Percentiles rank a stretch among this genome's conserved stretches.
These are phyloP conservation scores for Rutstroemia sydowiana DNA, from an alignment of 2,329 filamentous ascomycete species.

Conservation along the genomic window DNA sequence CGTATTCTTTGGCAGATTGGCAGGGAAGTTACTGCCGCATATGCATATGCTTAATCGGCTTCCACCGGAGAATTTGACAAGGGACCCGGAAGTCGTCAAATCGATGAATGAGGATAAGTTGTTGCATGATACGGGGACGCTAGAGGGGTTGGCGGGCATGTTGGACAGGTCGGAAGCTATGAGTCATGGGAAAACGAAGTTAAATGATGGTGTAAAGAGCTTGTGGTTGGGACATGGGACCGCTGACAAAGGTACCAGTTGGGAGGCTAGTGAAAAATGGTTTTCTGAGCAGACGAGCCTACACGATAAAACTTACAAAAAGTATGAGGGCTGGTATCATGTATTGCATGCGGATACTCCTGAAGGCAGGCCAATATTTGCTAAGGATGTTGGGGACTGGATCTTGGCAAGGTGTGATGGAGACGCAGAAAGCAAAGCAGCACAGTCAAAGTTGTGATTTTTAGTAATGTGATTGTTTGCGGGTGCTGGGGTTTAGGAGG, in stretches of 20 bases:
- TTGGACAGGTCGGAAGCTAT: slow-evolving; percentile 64
- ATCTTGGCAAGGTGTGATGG: slow-evolving; percentile 38
- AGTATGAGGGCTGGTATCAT: slow-evolving; percentile 74
- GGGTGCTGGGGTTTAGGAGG: too few relatives aligned
- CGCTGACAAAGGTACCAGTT: slow-evolving; percentile 62
- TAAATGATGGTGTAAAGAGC: slow-evolving; percentile 49
- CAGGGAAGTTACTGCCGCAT: slow-evolving; percentile 58
- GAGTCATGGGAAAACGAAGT: slow-evolving; percentile 44
- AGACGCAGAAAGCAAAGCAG: slow-evolving; percentile 3
- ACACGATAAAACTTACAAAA: slow-evolving; percentile 62
- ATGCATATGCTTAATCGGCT: slow-evolving; percentile 55
- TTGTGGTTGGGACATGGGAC: slow-evolving; percentile 73
- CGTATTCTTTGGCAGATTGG: slow-evolving; percentile 59
- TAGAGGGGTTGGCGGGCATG: slow-evolving; percentile 72
- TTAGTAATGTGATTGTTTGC: background rate
- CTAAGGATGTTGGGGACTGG: slow-evolving; percentile 58
- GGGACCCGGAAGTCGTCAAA: slow-evolving; percentile 57
- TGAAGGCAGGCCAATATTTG: slow-evolving; percentile 33
- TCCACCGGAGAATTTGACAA: slow-evolving; percentile 55
- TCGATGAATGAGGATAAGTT: slow-evolving; percentile 59
- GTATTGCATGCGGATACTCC: slow-evolving; percentile 55
- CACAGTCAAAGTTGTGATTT: slow-evolving; percentile 18
- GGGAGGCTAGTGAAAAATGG: slow-evolving; percentile 56
- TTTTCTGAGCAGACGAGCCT: slow-evolving; percentile 48
- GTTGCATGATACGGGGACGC: slow-evolving; percentile 75